Evolutionary conservation across 2,329 filamentous ascomycete species (phyloP), one percentile per base, ranked within the genome.

Genomic region (Paecilomyces dactylethromorphus): DNA sequence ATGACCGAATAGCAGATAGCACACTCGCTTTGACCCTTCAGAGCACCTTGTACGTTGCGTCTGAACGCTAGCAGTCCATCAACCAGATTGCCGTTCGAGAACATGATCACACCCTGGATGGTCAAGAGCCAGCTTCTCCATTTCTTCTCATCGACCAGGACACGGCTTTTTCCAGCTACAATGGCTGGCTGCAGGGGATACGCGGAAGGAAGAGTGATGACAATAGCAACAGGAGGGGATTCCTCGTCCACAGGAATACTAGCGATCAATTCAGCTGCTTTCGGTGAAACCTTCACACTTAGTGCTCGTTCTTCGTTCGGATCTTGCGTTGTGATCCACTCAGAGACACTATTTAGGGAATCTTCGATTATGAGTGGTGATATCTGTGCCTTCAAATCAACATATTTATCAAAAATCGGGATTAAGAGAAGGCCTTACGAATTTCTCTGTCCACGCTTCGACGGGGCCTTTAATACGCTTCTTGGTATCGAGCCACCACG

Each of bases 1-100:
- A 99, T 91, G 69, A 99, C 92, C 60, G 88, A 92, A 78, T 97
- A 97, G 79, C 93, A 97, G 71, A 97, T 97, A 10, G 94, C 91
- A 71, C 94, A 99, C 74, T 99, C 94, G 21, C 84, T 90, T 75
- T 97, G 92, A 35, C 92, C 94, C 77, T 96, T 94, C 64, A 99
- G 82, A 3, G 91, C 90, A 1, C 91, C 91, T 13, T 88, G 84
- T 12, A 99, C 88, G 72, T 97, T 97, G 63, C 88, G 85, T 63
- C 90, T 86, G 81, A 96, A 97, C 8, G 91, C 87, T 12, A 87
- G 82, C 31, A 99, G 79, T 1, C 92, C 94, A 66, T 97, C 93
- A 57, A 92, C 89, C 59, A 99, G 85, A 70, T 85, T 90, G 57
- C 92, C 92, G 68, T 94, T 93, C 62, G 91, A 90, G 70, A 97